These are phyloP conservation scores for Basidiobolus meristosporus DNA, from an alignment of 371 early-diverging fungal genomes.

Conservation along the genomic window DNA sequence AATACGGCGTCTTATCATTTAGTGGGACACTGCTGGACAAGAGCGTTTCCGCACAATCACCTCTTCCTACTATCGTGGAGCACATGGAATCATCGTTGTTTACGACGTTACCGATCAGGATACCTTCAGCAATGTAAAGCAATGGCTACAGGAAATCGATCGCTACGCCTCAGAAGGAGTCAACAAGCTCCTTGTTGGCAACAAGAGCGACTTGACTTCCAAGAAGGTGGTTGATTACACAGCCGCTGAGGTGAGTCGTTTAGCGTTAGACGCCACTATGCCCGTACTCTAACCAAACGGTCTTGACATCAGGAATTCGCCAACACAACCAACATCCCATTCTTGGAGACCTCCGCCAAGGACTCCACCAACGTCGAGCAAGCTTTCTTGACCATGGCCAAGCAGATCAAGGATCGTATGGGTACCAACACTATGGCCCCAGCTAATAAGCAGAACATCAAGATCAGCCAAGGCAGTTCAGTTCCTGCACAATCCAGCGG, in stretches of 20 bases:
- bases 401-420: too few relatives aligned
- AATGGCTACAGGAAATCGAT: constrained; percentile 97
- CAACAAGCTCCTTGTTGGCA: constrained; percentile 95
- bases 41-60: constrained; percentile 99
- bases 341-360: constrained; percentile 92
- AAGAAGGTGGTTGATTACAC: constrained; percentile 66
- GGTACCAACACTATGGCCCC: too few relatives aligned
- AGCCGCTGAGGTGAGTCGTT: constrained; percentile 30
- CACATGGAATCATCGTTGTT: constrained; percentile 96
- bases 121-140: constrained; percentile 75
- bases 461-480: too few relatives aligned
- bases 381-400: too few relatives aligned
- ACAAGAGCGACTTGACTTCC: constrained; percentile 94
- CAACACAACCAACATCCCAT: constrained; percentile 65
- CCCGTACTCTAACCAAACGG: background rate
- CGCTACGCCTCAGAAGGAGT: constrained; percentile 82
- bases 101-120: constrained; percentile 97
- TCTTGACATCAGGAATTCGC: constrained; percentile 56
- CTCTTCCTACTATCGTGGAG: constrained; percentile 96
- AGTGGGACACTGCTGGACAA: constrained; percentile 99
- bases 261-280: background rate
- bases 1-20: background rate
- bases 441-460: too few relatives aligned
- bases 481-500: too few relatives aligned
- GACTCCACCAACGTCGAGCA: too few relatives aligned